Base-by-base conservation (phyloP, 2,329 filamentous ascomycete species). In the Colletotrichum liaoningense region DNA sequence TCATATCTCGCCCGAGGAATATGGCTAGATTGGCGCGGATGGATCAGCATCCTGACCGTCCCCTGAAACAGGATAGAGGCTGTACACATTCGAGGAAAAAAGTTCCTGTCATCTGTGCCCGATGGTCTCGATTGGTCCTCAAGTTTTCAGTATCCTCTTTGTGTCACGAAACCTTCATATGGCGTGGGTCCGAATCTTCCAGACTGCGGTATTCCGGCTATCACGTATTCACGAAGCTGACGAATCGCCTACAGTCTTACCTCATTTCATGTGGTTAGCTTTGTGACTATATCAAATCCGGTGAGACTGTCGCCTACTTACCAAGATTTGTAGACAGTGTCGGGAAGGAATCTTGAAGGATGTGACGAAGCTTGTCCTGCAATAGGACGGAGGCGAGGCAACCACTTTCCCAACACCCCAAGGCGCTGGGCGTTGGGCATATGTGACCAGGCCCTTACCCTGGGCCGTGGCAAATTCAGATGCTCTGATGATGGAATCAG, bases 31-130 rank as follows among this genome's bases (percentile, higher is more conserved):
- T n/a, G 12, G 30, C 19, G 8, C 19, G 12, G 19, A 55, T 28
- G 62, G 62, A 64, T 64, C 62, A 55, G 5, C 22, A 64, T 55
- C 49, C 62, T 22, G n/a, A 64, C 46, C 8, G 24, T n/a, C 26
- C 22, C 46, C 49, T 54, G 30, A 19, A n/a, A n/a, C 14, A 9
- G 9, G 22, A 55, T 6, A 2, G 49, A 55, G 14, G 22, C 16
- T 64, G 49, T 55, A 52, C 12, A n/a, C 30, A 19, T 19, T 64
- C 24, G 4, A 42, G 16, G 16, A 19, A 42, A 12, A 33, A n/a
- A 22, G 26, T 26, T 38, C 60, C 49, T n/a, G 22, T 33, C 19
- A 22, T 52, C 33, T 52, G 30, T 46, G 28, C 28, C 7, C 42
- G 28, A 54, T n/a, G 33, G 49, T 22, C 62, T 64, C 16, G 62